Evolutionary conservation across 352 stramenopile species (phyloP).

Genomic region (Plasmopara viticola): DNA sequence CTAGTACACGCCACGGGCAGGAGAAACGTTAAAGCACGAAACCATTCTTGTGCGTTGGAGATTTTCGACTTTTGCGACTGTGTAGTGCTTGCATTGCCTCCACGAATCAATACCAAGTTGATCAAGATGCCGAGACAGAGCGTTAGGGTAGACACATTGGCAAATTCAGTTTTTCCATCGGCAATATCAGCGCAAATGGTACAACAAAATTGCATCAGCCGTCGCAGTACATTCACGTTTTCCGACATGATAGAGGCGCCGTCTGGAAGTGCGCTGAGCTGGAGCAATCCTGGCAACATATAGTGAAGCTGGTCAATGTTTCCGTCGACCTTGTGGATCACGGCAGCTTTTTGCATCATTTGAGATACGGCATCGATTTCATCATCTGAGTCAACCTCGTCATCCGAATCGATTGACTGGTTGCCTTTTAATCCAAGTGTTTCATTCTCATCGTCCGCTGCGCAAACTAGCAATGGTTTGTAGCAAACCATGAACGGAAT

Average conservation of each 20-base stretch:
- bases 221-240: constrained; percentile 49
- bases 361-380: constrained; percentile 46
- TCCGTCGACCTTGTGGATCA: constrained; percentile 27
- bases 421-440: constrained; percentile 8
- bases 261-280: constrained; percentile 62
- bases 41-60: constrained; percentile 60
- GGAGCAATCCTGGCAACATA: constrained; percentile 68
- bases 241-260: constrained; percentile 53
- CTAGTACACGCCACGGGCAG: constrained; percentile 70
- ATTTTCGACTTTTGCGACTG: constrained; percentile 22
- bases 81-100: constrained; percentile 23
- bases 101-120: constrained; percentile 68
- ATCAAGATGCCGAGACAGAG: constrained; percentile 71
- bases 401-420: constrained; percentile 47
- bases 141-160: constrained; percentile 61
- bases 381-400: constrained; percentile 70
- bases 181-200: constrained; percentile 55
- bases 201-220: constrained; percentile 73
- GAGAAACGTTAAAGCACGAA: constrained; percentile 60
- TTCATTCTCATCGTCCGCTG: constrained; percentile 11
- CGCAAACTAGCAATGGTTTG: constrained; percentile 30
- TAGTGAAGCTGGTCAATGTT: constrained; percentile 77
- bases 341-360: constrained; percentile 32
- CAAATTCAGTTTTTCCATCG: constrained; percentile 36
- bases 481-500: constrained; percentile 81